These are phyloP conservation scores for Tulasnella sp. DNA, from an alignment of 768 basidiomycete species.

Conservation along the genomic window DNA sequence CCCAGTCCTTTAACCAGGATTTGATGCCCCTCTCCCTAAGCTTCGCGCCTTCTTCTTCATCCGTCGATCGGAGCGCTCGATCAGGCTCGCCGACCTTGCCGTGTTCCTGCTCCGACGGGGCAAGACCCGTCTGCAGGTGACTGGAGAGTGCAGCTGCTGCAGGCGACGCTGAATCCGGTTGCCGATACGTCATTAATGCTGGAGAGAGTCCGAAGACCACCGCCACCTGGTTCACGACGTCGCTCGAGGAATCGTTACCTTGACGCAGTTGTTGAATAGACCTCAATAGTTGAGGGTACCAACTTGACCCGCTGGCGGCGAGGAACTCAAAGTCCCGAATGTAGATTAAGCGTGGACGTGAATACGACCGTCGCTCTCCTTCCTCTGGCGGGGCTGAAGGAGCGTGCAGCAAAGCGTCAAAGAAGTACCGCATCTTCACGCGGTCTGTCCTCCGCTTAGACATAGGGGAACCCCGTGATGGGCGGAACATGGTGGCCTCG, in stretches of 20 bases:
- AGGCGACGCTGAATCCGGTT: not conserved
- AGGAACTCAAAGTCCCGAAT: conserved; percentile 81
- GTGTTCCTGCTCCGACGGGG: not conserved
- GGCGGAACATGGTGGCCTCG: conserved; percentile 20
- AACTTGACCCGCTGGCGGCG: conserved; percentile 66
- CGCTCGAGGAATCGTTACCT: conserved; percentile 43
- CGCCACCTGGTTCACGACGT: conserved; percentile 51
- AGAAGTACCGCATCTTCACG: conserved; percentile 59
- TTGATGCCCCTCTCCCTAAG: conserved; percentile 19
- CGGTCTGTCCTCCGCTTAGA: not conserved
- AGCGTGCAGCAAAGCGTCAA: conserved; percentile 76
- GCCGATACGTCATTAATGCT: conserved; percentile 51
- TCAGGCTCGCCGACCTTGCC: not conserved
- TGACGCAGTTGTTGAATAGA: conserved; percentile 78
- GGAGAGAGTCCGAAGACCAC: conserved; percentile 91
- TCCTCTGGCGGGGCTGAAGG: conserved; percentile 38
- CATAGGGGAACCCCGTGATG: not conserved
- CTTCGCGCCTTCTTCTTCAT: conserved; percentile 23
- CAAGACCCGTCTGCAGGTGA: not conserved
- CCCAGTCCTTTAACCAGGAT: conserved; percentile 19
- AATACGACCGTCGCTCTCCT: conserved; percentile 41
- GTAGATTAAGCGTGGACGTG: conserved; percentile 66
- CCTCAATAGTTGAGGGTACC: conserved; percentile 80
- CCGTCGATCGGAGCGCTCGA: conserved; percentile 1
- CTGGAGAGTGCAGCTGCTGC: not conserved